Evolutionary conservation across 2,329 filamentous ascomycete species (phyloP), one percentile per base, ranked within the genome.

Genomic region (Leptographium wingfieldii): DNA sequence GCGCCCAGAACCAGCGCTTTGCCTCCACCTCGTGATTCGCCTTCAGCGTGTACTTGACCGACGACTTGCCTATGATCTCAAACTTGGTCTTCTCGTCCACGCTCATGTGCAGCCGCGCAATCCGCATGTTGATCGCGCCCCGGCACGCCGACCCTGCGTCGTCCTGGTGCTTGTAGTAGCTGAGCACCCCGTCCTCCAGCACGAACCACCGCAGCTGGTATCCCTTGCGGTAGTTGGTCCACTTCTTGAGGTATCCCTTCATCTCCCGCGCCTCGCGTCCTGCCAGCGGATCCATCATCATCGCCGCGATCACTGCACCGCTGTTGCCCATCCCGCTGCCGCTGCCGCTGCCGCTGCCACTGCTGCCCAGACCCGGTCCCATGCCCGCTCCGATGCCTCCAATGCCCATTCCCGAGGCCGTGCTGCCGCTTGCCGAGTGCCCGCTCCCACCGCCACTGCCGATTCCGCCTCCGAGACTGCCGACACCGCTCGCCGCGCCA

Each of bases 121-220:
- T 99, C 63, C 87, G 88, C 92, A 99, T 99, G 71, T 97, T 97
- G 74, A 99, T 99, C 58, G 94, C 94, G 61, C 94, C 94, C 63
- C 94, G 90, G 71, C 94, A 99, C 60, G 94, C 94, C 58, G 91
- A 95, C 29, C 92, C 94, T 38, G 91, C 90, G 71, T 99, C 94
- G 70, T 99, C 94, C 74, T 99, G 94, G 71, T 97, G 90, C 74
- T 99, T 99, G 77, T 97, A 99, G 75, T 99, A 99, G 73, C 94
- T 97, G 65, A 99, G 74, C 14, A 99, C 92, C 14, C 94, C 94
- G 70, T 99, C 94, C 70, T 99, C 94, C 10, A 99, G 82, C 16
- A 97, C 94, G 70, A 99, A 99, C 92, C 92, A 99, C 62, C 94
- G 82, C 64, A 99, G 73, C 74, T 99, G 96, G 75, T 96, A 99